Base-by-base conservation (phyloP, 768 basidiomycete species). In the Mycena rebaudengoi region DNA sequence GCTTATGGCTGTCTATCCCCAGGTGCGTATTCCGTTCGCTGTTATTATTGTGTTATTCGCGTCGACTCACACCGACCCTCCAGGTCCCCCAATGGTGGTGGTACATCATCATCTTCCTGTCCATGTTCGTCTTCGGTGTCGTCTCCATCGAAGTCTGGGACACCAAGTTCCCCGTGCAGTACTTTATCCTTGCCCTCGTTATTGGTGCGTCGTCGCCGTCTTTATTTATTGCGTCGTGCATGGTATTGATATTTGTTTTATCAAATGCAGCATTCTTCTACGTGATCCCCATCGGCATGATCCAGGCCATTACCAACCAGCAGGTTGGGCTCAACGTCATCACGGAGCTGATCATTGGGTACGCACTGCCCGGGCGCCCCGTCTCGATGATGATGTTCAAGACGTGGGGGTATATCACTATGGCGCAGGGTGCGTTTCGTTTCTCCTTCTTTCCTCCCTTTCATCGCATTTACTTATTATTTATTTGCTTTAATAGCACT, bases 51-150 rank as follows among this genome's bases (percentile, higher is more conserved):
- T n/a, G n/a, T 14, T 25, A 28, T 50, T 14, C 23, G 16, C 43
- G 43, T 45, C 37, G 14, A 13, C 37, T 39, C n/a, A 45, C 25
- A 45, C 23, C 25, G 43, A 45, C 13, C 4, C 37, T 50, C 1
- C 90, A 90, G 69, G 82, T 94, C 18, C 91, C 93, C 1, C 85
- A 51, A 94, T n/a, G n/a, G 62, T 94, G 91, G 92, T 95, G 94
- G 94, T 95, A 94, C 73, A 73, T 79, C 10, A 70, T 82, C 41
- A 82, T 95, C 60, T 92, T 94, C 75, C 21, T 67, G n/a, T 28
- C 45, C 63, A 84, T 85, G 80, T 86, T 86, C 66, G 75, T 74
- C 0, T 76, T 86, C 41, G 84, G 85, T 12, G 75, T 87, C 46
- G 62, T 88, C 49, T 73, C 76, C n/a, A 85, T 87, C 64, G 83